Evolutionary conservation across 495 filamentous ascomycete species (phyloP).

Genomic region (Tricharina praecox): DNA sequence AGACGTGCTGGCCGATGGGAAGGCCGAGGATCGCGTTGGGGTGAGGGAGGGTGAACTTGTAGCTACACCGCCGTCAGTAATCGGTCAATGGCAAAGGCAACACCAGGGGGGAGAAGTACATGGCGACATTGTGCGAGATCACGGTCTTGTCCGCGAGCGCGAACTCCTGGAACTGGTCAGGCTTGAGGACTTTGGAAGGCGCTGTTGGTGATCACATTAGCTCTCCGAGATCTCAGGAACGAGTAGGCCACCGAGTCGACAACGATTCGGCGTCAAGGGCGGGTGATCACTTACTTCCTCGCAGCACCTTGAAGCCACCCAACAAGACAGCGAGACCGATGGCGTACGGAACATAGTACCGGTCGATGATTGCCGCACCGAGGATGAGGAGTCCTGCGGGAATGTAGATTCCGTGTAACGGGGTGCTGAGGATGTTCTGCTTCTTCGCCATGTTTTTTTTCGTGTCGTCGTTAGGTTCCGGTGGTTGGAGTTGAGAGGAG

Average conservation of each 20-base stretch:
- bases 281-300: constrained; percentile 34
- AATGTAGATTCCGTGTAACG: constrained; percentile 61
- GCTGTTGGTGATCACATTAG: constrained; percentile 31
- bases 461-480: neutral
- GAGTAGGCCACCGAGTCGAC: too few relatives aligned
- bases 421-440: constrained; percentile 9
- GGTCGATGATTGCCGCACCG: constrained; percentile 59
- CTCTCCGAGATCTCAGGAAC: neutral
- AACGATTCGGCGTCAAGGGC: too few relatives aligned
- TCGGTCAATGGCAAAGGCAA: neutral
- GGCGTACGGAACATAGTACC: constrained; percentile 60
- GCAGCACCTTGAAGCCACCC: constrained; percentile 46
- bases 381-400: constrained; percentile 67
- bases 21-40: constrained; percentile 70
- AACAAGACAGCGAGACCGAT: constrained; percentile 43
- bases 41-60: constrained; percentile 70
- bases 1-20: constrained; percentile 96
- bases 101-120: constrained; percentile 33
- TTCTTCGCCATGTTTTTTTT: neutral
- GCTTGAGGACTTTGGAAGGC: constrained; percentile 56
- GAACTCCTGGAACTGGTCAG: constrained; percentile 74
- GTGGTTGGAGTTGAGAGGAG: constrained; percentile 16
- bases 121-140: constrained; percentile 92
- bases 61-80: constrained; percentile 33
- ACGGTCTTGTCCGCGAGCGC: constrained; percentile 76